Percentiles rank a stretch among this genome's conserved stretches.
Conservation (phyloP, 805 yeast genomes). For the Lipomyces orientalis region DNA sequence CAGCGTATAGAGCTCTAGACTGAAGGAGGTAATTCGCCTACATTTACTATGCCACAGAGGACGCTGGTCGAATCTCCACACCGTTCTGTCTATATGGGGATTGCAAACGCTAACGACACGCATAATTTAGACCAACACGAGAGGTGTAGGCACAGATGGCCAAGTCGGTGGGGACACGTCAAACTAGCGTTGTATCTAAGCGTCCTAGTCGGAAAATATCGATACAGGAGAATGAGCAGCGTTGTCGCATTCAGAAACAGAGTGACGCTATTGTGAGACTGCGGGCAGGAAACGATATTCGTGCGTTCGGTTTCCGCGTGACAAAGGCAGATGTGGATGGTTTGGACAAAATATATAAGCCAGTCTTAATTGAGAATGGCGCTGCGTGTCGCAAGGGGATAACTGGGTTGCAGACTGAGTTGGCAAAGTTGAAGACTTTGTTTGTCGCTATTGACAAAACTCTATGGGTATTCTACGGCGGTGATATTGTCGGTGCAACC, state of each 20-base stretch:
- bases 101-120: neutral
- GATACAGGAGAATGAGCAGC: neutral
- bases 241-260: neutral
- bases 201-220: neutral
- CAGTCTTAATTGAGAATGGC: neutral
- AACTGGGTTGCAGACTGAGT: neutral
- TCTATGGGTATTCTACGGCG: conserved; percentile 9
- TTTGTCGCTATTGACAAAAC: conserved; percentile 2
- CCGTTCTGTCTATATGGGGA: no score
- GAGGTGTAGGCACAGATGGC: neutral
- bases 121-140: neutral
- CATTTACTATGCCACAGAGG: no score
- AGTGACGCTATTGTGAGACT: neutral
- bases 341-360: neutral
- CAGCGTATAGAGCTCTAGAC: no score
- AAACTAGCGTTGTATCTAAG: neutral
- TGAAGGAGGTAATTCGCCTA: no score
- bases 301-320: neutral
- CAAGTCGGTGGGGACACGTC: neutral
- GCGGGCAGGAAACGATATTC: neutral
- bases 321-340: neutral
- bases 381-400: neutral
- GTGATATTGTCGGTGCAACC: neutral
- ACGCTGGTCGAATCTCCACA: no score
- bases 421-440: neutral